A percentile compares a stretch with the other conserved stretches of the same genome.
phyloP scores from a whole-genome alignment of 2,329 filamentous ascomycete genomes.

The Acrocalymma vagum region DNA sequence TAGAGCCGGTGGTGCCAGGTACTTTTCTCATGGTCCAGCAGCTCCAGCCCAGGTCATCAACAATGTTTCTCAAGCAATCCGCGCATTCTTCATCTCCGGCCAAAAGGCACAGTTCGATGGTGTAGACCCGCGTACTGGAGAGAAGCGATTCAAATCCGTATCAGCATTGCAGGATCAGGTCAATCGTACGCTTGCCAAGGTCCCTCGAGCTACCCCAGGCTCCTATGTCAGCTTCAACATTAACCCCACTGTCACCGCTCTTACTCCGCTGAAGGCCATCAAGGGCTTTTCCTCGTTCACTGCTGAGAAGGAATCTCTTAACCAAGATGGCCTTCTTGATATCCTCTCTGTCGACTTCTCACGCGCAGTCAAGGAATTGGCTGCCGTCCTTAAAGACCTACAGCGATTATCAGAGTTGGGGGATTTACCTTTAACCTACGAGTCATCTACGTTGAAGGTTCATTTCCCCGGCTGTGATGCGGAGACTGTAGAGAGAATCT shows the following conservation, averaged over 20 bases:
- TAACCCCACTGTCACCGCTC: constrained; percentile 87
- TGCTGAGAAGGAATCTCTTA: constrained; percentile 67
- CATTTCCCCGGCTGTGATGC: constrained; percentile 92
- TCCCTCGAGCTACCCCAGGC: constrained; percentile 69
- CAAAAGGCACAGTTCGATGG: constrained; percentile 90
- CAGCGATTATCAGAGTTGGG: constrained; percentile 79
- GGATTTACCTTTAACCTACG: constrained; percentile 81
- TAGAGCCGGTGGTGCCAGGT: constrained; percentile 75
- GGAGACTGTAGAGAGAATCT: constrained; percentile 81
- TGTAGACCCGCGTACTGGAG: constrained; percentile 70
- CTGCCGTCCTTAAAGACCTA: constrained; percentile 81
- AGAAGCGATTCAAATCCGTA: constrained; percentile 82
- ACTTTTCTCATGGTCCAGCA: constrained; percentile 89
- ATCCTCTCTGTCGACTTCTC: constrained; percentile 88
- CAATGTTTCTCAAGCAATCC: constrained; percentile 92
- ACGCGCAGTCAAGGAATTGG: constrained; percentile 83
- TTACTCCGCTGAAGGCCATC: constrained; percentile 74
- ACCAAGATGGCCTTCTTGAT: constrained; percentile 84
- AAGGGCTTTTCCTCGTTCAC: constrained; percentile 57
- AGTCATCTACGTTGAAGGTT: constrained; percentile 75
- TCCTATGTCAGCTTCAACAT: constrained; percentile 89
- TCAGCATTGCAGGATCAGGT: constrained; percentile 77
- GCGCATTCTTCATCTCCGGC: constrained; percentile 91
- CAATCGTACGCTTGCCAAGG: constrained; percentile 69
- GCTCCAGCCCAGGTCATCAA: constrained; percentile 89